Percentiles rank a stretch among this genome's conserved stretches.
phyloP scores from a whole-genome alignment of 768 basidiomycete genomes.

The Boletus reticulatus region DNA sequence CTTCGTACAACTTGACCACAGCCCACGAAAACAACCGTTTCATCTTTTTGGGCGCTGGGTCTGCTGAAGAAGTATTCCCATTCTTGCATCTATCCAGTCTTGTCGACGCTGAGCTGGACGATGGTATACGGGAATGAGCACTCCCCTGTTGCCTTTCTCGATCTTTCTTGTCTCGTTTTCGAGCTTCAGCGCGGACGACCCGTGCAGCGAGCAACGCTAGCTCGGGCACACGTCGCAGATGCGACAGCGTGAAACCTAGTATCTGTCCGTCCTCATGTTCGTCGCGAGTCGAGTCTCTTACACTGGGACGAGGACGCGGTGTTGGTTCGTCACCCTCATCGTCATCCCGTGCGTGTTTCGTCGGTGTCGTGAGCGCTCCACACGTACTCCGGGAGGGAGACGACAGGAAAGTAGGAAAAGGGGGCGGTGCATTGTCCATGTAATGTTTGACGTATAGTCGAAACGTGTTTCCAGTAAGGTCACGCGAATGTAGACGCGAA shows the following conservation, averaged over 20 bases:
- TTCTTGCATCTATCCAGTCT: neutral
- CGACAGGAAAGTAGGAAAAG: neutral
- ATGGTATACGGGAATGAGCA: neutral
- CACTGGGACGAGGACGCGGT: neutral
- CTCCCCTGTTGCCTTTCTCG: constrained; percentile 32
- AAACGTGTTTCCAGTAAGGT: constrained; percentile 71
- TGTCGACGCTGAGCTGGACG: neutral
- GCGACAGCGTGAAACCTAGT: constrained; percentile 66
- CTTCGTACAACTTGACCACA: constrained; percentile 59
- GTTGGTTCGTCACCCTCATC: constrained; percentile 9
- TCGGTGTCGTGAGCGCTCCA: constrained; percentile 26
- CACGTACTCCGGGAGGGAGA: constrained; percentile 4
- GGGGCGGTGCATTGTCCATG: constrained; percentile 55
- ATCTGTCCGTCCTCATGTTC: neutral
- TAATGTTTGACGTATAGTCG: constrained; percentile 77
- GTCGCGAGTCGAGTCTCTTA: neutral
- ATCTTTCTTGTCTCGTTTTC: constrained; percentile 50
- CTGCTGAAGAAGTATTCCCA: neutral
- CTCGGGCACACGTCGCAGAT: constrained; percentile 76
- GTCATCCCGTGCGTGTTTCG: constrained; percentile 27
- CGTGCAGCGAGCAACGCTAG: constrained; percentile 60
- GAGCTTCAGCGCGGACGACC: constrained; percentile 60
- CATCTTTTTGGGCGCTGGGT: constrained; percentile 42
- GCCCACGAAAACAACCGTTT: constrained; percentile 70
- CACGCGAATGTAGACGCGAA: constrained; percentile 59